Base-by-base conservation (phyloP, 768 basidiomycete species). In the Russula lepida region DNA sequence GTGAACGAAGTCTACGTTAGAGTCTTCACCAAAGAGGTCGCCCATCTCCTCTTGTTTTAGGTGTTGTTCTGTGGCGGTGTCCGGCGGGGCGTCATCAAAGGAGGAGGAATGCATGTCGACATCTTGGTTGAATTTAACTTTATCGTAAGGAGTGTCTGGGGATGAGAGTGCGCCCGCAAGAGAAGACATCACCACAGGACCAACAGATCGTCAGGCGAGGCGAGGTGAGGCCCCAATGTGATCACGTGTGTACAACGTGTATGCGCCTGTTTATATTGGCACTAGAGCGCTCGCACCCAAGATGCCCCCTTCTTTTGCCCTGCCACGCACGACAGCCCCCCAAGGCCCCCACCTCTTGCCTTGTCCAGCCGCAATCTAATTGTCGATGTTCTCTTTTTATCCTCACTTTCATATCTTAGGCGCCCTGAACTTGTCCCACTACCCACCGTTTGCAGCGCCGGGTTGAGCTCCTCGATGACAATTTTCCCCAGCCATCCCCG, bases 21-120 rank as follows among this genome's bases (percentile, higher is more conserved):
- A 78, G 56, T 89, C 88, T 63, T 86, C 84, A 35, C 88, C 89
- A 70, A 92, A 92, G 57, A 92, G 81, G 71, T 91, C 89, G 63
- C 82, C 81, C 84, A 89, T 87, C 62, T 80, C 77, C 52, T 67
- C 60, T 28, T 67, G 54, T 19, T 68, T 63, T 35, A 44, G 55
- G 8, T 58, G 52, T 17, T 39, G 64, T 27, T 60, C 63, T 11
- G 64, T 43, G 48, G 60, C 63, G 2, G 52, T 37, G 44, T 62
- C 58, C 13, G 46, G 39, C 2, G 62, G 48, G 19, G 23, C 33
- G 32, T 53, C 46, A 9, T 49, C 47, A 7, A 49, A 30, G 8
- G 50, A 37, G 23, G 60, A 21, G 3, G 49, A 8, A 4, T 64
- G 66, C 23, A 67, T 63, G 39, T 64, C 47, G 43, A 61, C 58